These are phyloP conservation scores for Brassica incana DNA, from an alignment of 345 rosid genomes.

Conservation along the genomic window DNA sequence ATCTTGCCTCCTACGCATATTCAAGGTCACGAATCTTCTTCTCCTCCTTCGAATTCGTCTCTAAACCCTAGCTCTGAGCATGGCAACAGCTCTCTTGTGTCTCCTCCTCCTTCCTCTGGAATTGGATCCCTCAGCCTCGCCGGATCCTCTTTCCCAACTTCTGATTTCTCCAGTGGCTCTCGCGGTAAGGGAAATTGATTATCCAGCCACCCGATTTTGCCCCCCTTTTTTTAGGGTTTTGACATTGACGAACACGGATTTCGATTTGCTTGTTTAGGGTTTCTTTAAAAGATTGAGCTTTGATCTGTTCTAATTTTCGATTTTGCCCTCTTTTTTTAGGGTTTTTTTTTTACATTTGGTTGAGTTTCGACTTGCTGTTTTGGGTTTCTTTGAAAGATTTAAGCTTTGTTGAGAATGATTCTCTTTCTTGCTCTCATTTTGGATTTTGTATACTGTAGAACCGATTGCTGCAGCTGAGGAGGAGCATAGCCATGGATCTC, in stretches of 20 bases:
- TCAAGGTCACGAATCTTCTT: conserved; percentile 56
- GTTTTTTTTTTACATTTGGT: not conserved
- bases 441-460: conserved; percentile 17
- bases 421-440: too few species aligned
- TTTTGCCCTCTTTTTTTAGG: not conserved
- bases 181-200: conserved; percentile 21
- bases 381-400: not conserved
- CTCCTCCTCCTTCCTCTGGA: conserved; percentile 37
- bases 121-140: conserved; percentile 20
- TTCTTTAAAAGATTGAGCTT: not conserved
- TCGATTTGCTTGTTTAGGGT: not conserved
- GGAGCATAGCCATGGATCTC: conserved; percentile 21
- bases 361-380: not conserved
- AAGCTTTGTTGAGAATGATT: not conserved
- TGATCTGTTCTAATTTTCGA: not conserved
- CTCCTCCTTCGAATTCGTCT: conserved; percentile 42
- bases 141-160: not conserved
- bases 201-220: not conserved
- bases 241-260: not conserved
- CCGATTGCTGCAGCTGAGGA: conserved; percentile 34
- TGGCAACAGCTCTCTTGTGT: conserved; percentile 49
- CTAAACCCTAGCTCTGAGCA: conserved; percentile 63
- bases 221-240: conserved; percentile 3
- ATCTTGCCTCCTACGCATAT: conserved; percentile 69
- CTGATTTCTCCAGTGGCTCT: conserved; percentile 19